These are phyloP conservation scores for Earliella scabrosa DNA, from an alignment of 1,284 basidiomycete genomes.

Conservation along the genomic window DNA sequence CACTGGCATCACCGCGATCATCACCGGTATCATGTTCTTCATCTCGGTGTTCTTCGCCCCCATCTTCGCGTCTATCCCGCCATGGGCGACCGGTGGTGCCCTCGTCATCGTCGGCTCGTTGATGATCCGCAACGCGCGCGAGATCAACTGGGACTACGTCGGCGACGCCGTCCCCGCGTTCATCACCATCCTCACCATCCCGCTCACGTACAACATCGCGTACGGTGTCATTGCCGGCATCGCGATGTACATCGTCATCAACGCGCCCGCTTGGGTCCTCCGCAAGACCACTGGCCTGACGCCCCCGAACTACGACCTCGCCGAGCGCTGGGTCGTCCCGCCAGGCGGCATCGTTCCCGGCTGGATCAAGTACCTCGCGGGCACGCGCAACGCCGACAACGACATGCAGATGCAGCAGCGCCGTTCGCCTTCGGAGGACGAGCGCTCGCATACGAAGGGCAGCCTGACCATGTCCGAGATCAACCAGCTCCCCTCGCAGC, in stretches of 20 bases:
- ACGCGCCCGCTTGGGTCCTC: slow-evolving; percentile 69
- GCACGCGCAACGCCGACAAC: neutral
- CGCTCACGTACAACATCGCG: slow-evolving; percentile 84
- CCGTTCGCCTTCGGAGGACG: slow-evolving; percentile 15
- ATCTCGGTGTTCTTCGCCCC: slow-evolving; percentile 89
- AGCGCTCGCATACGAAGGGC: slow-evolving; percentile 16
- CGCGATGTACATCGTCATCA: slow-evolving; percentile 72
- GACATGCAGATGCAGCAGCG: slow-evolving; percentile 15
- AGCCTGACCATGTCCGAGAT: slow-evolving; percentile 8
- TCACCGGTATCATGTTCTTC: slow-evolving; percentile 82
- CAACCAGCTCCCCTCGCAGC: neutral
- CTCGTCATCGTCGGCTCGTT: slow-evolving; percentile 87
- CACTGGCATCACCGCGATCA: slow-evolving; percentile 84
- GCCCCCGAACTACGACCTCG: slow-evolving; percentile 67
- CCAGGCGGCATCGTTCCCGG: slow-evolving; percentile 68
- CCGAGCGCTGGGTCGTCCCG: slow-evolving; percentile 73
- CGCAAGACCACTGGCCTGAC: slow-evolving; percentile 59
- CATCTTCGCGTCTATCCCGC: slow-evolving; percentile 86
- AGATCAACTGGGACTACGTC: slow-evolving; percentile 90
- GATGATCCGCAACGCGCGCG: slow-evolving; percentile 87
- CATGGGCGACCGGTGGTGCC: slow-evolving; percentile 90
- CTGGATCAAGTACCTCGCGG: slow-evolving; percentile 52
- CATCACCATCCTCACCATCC: slow-evolving; percentile 79
- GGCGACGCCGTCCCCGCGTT: slow-evolving; percentile 89
- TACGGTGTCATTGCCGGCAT: slow-evolving; percentile 90